Evolutionary conservation across 371 early-diverging fungal genomes (phyloP), one percentile per base, ranked within the genome.

Genomic region (Mortierella sp.): DNA sequence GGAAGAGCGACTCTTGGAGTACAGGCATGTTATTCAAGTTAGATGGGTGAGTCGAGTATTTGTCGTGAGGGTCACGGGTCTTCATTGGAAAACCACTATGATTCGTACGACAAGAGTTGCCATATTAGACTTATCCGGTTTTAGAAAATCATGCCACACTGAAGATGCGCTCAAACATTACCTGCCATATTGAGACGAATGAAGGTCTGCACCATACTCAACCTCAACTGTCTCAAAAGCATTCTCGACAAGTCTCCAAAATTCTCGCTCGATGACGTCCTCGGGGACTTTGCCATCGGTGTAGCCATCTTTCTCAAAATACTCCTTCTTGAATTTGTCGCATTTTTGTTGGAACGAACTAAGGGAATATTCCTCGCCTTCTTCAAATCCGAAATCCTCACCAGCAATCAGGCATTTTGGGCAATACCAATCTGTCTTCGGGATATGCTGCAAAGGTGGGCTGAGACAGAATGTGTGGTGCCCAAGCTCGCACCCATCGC

Each of bases 171-270:
- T 28, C 15, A 55, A 28, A 55, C 28, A 48, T 58, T 78, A 93
- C 94, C 94, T 94, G 82, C 99, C 97, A 73, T 97, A 94, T 57
- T 92, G 91, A 8, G 95, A 92, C 16, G 97, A 93, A 75, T 96
- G 97, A 62, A 97, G 84, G 81, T 98, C 98, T 4, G 98, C 98
- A 9, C 98, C 99, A 74, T 98, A 98, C 84, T 97, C 97, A 0
- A 98, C 97, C 74, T 96, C 94, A 8, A 96, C 94, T 33, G 92
- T 92, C 71, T 97, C 95, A 65, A 93, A 93, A 2, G 96, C 92
- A 40, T 92, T 92, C 55, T 96, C 93, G 0, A 96, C 94, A 36
- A 97, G 87, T 41, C 95, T 84, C 99, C 99, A 98, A 78, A 98
- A 98, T 84, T 97, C 97, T n/a, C 87, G 81, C 84, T 98, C 98